Conservation (phyloP, 176 grass and related monocot species). For the Hordeum marinum region DNA sequence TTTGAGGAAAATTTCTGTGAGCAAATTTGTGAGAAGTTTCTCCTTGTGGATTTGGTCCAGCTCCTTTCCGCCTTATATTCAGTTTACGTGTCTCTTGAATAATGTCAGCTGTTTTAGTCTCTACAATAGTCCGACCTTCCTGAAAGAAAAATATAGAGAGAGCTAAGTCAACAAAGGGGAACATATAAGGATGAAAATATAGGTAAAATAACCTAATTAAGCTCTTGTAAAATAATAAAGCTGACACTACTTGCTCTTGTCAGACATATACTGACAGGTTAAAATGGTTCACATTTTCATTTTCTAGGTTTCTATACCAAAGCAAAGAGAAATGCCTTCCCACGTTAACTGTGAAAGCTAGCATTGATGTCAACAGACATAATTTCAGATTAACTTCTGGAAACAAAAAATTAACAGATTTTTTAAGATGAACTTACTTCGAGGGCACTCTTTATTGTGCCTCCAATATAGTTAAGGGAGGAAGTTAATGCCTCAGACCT, state of each 20-base stretch:
- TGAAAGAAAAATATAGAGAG: conserved; percentile 32
- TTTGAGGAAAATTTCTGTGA: conserved; percentile 60
- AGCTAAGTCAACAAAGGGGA: not conserved
- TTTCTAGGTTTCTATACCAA: not conserved
- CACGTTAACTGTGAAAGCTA: not conserved
- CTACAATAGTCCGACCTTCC: conserved; percentile 92
- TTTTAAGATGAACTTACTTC: conserved; percentile 48
- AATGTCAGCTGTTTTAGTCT: conserved; percentile 88
- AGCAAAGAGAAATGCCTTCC: not conserved
- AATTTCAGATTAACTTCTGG: not conserved
- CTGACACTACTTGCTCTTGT: not conserved
- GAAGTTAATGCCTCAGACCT: conserved; percentile 78
- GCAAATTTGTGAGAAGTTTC: conserved; percentile 50
- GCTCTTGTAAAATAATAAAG: not conserved
- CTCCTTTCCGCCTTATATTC: conserved; percentile 80
- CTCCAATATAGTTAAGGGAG: conserved; percentile 87
- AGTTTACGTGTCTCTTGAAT: conserved; percentile 91
- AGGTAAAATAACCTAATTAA: not conserved
- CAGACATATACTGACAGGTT: not conserved
- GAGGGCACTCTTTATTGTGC: conserved; percentile 83
- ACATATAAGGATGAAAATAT: conserved; percentile 1
- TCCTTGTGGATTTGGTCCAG: conserved; percentile 35
- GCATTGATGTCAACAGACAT: not conserved
- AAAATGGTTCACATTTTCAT: conserved; percentile 13
- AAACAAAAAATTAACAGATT: not conserved